Evolutionary conservation across 495 filamentous ascomycete genomes (phyloP).

Genomic region (Penicillium dipodomyicola): DNA sequence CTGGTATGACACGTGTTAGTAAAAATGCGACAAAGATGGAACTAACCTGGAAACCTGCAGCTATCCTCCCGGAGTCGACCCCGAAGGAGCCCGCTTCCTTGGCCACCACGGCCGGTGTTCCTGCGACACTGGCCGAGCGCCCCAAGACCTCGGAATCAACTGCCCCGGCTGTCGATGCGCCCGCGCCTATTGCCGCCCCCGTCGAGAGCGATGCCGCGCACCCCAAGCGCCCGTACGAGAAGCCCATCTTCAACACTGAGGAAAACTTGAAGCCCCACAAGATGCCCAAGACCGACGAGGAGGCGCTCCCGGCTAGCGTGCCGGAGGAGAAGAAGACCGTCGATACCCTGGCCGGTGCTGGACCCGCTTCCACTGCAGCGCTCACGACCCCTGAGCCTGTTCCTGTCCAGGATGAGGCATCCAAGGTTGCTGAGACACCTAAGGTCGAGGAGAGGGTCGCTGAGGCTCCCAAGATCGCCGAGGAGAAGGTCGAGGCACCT

Average conservation of each 20-base stretch:
- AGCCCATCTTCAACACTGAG: conserved; percentile 33
- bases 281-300: conserved; percentile 34
- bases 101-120: conserved; percentile 9
- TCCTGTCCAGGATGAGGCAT: conserved; percentile 22
- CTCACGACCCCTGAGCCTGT: conserved; percentile 26
- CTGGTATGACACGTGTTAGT: conserved; percentile 14
- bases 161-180: conserved; percentile 1
- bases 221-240: conserved; percentile 32
- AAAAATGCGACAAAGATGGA: conserved; percentile 5
- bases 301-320: conserved; percentile 18
- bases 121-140: conserved; percentile 30
- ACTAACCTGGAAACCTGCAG: conserved; percentile 12
- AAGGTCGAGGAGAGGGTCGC: conserved; percentile 62
- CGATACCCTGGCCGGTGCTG: conserved; percentile 22
- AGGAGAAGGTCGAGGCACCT: conserved; percentile 51
- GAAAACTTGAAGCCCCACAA: conserved; percentile 29
- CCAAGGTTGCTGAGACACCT: conserved; percentile 64
- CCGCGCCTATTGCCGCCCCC: conserved; percentile 10
- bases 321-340: conserved; percentile 20
- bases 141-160: conserved; percentile 28
- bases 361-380: conserved; percentile 28
- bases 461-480: conserved; percentile 36
- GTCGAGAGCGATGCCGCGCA: conserved; percentile 26
- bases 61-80: conserved; percentile 26
- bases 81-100: conserved; percentile 21